These are phyloP conservation scores for Penicillium vulpinum DNA, from an alignment of 2,329 filamentous ascomycete species.

Conservation along the genomic window DNA sequence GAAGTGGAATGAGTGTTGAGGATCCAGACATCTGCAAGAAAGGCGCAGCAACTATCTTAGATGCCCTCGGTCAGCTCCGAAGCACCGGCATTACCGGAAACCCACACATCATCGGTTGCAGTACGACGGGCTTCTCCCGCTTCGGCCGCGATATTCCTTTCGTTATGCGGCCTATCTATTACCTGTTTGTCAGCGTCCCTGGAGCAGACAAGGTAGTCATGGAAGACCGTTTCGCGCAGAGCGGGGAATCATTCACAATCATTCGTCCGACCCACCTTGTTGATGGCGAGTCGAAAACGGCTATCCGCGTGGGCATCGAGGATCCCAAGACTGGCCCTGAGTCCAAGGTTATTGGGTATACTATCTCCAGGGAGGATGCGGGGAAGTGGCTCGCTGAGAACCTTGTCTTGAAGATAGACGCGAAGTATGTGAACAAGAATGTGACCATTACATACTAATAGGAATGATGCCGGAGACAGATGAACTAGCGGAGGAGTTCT, in stretches of 20 bases:
- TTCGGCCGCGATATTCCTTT: slow-evolving; percentile 35
- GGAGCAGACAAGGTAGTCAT: slow-evolving; percentile 43
- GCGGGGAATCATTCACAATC: slow-evolving; percentile 25
- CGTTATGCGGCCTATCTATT: slow-evolving; percentile 35
- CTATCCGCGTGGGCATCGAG: slow-evolving; percentile 26
- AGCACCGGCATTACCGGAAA: slow-evolving; percentile 20
- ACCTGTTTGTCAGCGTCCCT: slow-evolving; percentile 30
- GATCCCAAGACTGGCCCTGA: slow-evolving; percentile 33
- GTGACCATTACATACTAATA: slow-evolving; percentile 5
- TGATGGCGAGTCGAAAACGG: slow-evolving; percentile 29
- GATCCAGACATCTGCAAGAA: slow-evolving; percentile 38
- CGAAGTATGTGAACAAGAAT: slow-evolving; percentile 5
- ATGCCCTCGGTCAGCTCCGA: slow-evolving; percentile 18
- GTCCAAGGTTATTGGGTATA: slow-evolving; percentile 35
- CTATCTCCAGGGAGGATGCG: slow-evolving; percentile 36
- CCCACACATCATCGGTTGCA: slow-evolving; percentile 33
- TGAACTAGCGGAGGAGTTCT: background rate
- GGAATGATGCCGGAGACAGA: background rate
- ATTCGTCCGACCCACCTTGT: slow-evolving; percentile 37
- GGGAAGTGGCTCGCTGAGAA: slow-evolving; percentile 21
- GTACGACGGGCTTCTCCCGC: slow-evolving; percentile 36
- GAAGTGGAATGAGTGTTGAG: slow-evolving; percentile 31
- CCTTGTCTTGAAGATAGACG: slow-evolving; percentile 1
- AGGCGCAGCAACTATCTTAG: slow-evolving; percentile 30
- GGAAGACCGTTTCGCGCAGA: slow-evolving; percentile 30